Evolutionary conservation across 2,329 filamentous ascomycete species (phyloP).

Genomic region (Zasmidium cellare): DNA sequence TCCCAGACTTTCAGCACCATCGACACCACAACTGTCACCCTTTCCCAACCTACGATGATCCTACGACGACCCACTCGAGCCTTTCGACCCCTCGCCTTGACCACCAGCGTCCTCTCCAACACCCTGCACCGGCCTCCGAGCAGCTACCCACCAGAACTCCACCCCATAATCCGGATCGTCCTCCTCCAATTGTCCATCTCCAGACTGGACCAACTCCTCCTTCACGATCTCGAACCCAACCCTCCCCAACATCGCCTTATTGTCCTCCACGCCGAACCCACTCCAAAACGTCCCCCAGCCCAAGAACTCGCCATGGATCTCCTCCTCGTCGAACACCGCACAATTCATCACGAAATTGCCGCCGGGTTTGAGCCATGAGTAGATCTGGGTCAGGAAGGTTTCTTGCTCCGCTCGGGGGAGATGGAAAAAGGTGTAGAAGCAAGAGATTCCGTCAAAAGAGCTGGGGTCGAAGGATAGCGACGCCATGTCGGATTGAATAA

Average conservation of each 20-base stretch:
- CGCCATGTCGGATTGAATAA: conserved; percentile 25
- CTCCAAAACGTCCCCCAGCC: conserved; percentile 31
- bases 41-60: no score
- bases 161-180: conserved; percentile 26
- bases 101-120: no score
- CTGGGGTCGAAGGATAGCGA: conserved; percentile 17
- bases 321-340: conserved; percentile 25
- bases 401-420: conserved; percentile 26
- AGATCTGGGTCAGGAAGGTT: conserved; percentile 20
- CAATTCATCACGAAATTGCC: conserved; percentile 25
- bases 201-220: conserved; percentile 18
- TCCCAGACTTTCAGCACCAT: no score
- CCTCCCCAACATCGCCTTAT: conserved; percentile 38
- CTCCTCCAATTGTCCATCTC: conserved; percentile 22
- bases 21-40: no score
- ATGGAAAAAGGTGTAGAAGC: conserved; percentile 30
- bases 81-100: no score
- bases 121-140: conserved; percentile 19
- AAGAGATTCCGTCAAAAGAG: conserved; percentile 21
- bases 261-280: conserved; percentile 33
- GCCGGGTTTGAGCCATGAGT: conserved; percentile 24
- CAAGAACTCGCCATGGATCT: conserved; percentile 29
- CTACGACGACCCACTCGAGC: no score
- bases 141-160: conserved; percentile 27
- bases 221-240: conserved; percentile 35